Conservation (phyloP, 306 rosid species). For the Glycine soja region DNA sequence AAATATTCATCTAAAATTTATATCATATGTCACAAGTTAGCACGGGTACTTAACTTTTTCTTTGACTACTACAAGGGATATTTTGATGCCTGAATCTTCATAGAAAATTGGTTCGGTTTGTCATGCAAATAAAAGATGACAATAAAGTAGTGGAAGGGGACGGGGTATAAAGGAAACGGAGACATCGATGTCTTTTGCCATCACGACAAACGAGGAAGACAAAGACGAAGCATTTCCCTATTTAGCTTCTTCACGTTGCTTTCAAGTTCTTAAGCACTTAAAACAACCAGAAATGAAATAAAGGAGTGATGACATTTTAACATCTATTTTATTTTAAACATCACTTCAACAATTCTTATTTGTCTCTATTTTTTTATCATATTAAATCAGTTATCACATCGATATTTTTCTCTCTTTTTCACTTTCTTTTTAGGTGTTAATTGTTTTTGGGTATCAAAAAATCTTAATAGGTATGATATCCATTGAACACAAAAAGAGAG, state of each 20-base stretch:
- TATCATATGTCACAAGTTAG: constrained; percentile 25
- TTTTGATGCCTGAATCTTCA: constrained; percentile 49
- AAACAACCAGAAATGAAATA: neutral
- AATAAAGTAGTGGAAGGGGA: constrained; percentile 32
- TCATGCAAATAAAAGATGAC: constrained; percentile 45
- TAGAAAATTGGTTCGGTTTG: constrained; percentile 46
- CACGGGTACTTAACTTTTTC: constrained; percentile 28
- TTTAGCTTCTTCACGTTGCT: constrained; percentile 34
- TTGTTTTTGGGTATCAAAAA: too few species aligned
- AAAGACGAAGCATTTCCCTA: constrained; percentile 32
- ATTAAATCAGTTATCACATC: too few species aligned
- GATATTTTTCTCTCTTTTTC: too few species aligned
- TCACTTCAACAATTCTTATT: too few species aligned
- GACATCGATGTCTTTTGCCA: constrained; percentile 44
- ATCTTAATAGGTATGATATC: too few species aligned
- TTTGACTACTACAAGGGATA: constrained; percentile 42
- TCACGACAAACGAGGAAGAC: constrained; percentile 42
- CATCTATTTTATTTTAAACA: too few species aligned
- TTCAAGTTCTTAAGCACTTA: constrained; percentile 24
- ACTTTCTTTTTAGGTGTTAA: too few species aligned
- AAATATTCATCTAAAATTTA: constrained; percentile 25
- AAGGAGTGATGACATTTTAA: too few species aligned
- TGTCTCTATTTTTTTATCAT: too few species aligned
- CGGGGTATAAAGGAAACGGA: constrained; percentile 30
- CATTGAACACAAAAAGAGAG: too few species aligned